These are phyloP conservation scores for Karstenula rhodostoma DNA, from an alignment of 2,329 filamentous ascomycete species.

Conservation along the genomic window DNA sequence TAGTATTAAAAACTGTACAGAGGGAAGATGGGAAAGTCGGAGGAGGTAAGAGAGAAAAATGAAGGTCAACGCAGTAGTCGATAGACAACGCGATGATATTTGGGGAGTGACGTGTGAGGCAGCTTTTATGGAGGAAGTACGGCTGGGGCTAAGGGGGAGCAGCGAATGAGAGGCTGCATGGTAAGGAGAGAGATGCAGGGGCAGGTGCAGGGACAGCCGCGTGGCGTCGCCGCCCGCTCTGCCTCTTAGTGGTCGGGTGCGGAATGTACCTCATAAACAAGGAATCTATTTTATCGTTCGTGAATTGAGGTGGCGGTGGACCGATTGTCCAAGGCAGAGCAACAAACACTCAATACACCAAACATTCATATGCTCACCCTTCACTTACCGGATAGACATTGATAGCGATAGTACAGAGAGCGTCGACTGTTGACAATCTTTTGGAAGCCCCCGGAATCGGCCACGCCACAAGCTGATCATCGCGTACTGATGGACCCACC, in stretches of 20 bases:
- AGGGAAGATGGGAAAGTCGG: conserved; percentile 11
- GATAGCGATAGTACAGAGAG: not conserved
- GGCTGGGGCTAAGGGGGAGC: conserved; percentile 14
- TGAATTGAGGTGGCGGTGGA: not conserved
- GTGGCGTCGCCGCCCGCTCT: conserved; percentile 18
- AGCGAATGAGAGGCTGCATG: conserved; percentile 19
- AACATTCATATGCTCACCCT: not conserved
- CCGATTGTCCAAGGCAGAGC: not conserved
- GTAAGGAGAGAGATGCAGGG: conserved; percentile 18
- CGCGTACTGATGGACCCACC: not conserved
- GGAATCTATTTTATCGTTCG: not conserved
- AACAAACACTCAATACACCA: not conserved
- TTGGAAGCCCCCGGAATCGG: conserved; percentile 6
- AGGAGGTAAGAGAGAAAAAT: conserved; percentile 10
- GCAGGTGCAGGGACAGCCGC: not conserved
- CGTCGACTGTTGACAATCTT: not conserved
- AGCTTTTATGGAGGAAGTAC: conserved; percentile 21
- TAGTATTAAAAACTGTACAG: conserved; percentile 21
- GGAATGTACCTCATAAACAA: not conserved
- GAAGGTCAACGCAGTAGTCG: conserved; percentile 12
- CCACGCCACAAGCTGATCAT: conserved; percentile 13
- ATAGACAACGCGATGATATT: conserved; percentile 12
- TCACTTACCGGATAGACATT: not conserved
- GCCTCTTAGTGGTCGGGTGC: not conserved
- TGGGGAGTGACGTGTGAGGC: conserved; percentile 22